These are phyloP conservation scores for Stemphylium vesicarium DNA, from an alignment of 2,329 filamentous ascomycete genomes.

Conservation along the genomic window DNA sequence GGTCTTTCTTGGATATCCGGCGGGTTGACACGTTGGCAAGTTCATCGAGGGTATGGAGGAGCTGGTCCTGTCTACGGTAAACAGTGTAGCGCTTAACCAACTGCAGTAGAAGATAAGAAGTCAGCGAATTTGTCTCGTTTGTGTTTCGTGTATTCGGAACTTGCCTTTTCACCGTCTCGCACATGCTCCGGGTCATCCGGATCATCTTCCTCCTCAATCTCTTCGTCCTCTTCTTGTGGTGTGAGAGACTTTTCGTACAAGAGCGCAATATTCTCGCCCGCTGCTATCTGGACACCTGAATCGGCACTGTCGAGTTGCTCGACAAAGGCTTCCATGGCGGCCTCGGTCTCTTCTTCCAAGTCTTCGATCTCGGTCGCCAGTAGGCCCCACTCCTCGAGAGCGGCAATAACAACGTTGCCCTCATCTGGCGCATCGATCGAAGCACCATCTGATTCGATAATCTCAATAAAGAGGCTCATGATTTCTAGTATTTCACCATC, in stretches of 20 bases:
- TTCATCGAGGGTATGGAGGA: constrained; percentile 64
- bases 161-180: constrained; percentile 26
- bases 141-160: too few relatives aligned
- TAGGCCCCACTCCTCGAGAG: constrained; percentile 79
- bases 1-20: constrained; percentile 69
- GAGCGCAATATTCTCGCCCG: constrained; percentile 80
- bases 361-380: constrained; percentile 80
- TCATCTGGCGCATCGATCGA: constrained; percentile 74
- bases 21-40: constrained; percentile 67
- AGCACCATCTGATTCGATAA: constrained; percentile 79
- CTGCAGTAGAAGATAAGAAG: neutral
- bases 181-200: constrained; percentile 51
- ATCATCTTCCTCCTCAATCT: constrained; percentile 57
- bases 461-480: constrained; percentile 77
- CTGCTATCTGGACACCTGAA: constrained; percentile 74
- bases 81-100: constrained; percentile 70
- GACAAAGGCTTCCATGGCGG: constrained; percentile 78
- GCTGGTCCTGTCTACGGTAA: constrained; percentile 68
- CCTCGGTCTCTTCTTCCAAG: constrained; percentile 71
- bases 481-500: constrained; percentile 72
- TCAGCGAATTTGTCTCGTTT: too few relatives aligned
- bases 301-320: constrained; percentile 83
- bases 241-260: constrained; percentile 77
- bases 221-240: constrained; percentile 63
- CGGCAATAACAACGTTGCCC: constrained; percentile 72